phyloP scores from a whole-genome alignment of 164 flowering plant species.

The Umbilicus rupestris region DNA sequence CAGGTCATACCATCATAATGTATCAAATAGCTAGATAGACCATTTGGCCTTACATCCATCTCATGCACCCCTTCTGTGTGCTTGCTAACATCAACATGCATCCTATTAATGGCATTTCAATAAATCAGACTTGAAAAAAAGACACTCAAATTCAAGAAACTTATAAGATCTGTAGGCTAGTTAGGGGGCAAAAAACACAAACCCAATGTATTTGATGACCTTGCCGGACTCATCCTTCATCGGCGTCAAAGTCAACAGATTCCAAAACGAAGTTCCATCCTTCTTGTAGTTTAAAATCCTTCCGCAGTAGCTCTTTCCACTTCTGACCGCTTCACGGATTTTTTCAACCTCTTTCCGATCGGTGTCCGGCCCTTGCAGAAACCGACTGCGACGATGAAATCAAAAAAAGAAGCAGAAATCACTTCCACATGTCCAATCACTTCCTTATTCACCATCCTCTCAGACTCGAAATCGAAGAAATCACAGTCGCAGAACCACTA shows the following conservation, averaged over 20 bases:
- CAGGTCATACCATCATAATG: conserved; percentile 72
- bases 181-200: background rate
- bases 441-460: background rate
- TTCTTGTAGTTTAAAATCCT: conserved; percentile 90
- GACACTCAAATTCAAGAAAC: background rate
- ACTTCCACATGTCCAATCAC: too few species aligned
- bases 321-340: conserved; percentile 52
- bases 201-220: conserved; percentile 81
- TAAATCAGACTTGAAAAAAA: background rate
- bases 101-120: conserved; percentile 32
- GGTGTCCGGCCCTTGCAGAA: conserved; percentile 88
- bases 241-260: conserved; percentile 85
- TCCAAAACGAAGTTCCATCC: conserved; percentile 95
- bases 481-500: background rate
- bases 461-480: background rate
- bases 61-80: conserved; percentile 83
- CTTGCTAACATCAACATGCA: conserved; percentile 99
- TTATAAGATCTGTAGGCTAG: background rate
- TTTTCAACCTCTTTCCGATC: conserved; percentile 67
- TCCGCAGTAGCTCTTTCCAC: conserved; percentile 77
- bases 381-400: conserved; percentile 75
- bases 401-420: too few species aligned
- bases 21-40: conserved; percentile 76
- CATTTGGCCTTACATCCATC: conserved; percentile 82
- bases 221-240: conserved; percentile 70